These are phyloP conservation scores for Populus ilicifolia DNA, from an alignment of 345 rosid genomes.

Conservation along the genomic window DNA sequence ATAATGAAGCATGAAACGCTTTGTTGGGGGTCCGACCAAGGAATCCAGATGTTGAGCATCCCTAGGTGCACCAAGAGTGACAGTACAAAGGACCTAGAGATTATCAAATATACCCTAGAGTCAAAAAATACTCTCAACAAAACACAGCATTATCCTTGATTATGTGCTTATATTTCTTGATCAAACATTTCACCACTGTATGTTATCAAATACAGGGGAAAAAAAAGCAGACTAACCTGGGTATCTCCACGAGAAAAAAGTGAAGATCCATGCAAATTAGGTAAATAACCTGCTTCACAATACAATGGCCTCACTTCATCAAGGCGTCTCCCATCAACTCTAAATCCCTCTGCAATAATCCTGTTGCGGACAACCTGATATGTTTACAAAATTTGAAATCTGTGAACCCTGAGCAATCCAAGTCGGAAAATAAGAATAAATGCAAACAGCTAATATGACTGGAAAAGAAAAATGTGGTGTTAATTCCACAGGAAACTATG, in stretches of 20 bases:
- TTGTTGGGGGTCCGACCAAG: conserved; percentile 81
- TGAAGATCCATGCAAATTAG: conserved; percentile 80
- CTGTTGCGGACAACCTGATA: conserved; percentile 83
- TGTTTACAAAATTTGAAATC: conserved; percentile 14
- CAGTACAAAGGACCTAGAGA: conserved; percentile 82
- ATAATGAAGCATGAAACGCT: conserved; percentile 98
- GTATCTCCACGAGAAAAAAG: conserved; percentile 95
- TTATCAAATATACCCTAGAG: conserved; percentile 2
- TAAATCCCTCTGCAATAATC: conserved; percentile 71
- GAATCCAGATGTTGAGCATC: conserved; percentile 88
- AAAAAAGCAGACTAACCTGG: conserved; percentile 46
- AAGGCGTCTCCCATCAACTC: conserved; percentile 87
- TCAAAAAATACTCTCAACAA: background rate
- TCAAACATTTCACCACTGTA: background rate
- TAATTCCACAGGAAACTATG: background rate
- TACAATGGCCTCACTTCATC: conserved; percentile 82
- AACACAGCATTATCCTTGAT: background rate
- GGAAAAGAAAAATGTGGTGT: no score
- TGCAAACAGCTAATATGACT: background rate
- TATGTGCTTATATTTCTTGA: background rate
- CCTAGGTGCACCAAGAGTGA: conserved; percentile 88
- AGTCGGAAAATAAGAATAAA: conserved; percentile 10
- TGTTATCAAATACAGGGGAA: background rate
- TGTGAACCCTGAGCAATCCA: conserved; percentile 15
- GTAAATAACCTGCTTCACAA: conserved; percentile 70